phyloP scores from a whole-genome alignment of 225 moss, liverwort and hornwort genomes.

The Marchantia paleacea region DNA sequence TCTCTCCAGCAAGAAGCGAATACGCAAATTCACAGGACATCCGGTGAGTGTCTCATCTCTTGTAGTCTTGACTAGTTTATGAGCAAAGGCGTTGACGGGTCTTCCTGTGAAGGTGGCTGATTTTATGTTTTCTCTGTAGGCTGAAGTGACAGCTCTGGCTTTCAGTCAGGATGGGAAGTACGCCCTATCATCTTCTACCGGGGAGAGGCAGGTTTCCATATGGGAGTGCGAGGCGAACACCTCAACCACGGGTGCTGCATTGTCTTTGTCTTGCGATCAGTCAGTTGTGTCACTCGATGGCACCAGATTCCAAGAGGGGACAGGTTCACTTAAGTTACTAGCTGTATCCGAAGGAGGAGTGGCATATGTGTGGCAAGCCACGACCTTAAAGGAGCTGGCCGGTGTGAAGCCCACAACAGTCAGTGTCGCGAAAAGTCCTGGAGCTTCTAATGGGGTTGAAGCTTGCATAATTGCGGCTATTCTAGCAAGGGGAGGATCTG shows the following conservation, averaged over 20 bases:
- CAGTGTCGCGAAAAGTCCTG: conserved; percentile 33
- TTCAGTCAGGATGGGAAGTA: conserved; percentile 81
- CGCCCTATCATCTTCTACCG: conserved; percentile 64
- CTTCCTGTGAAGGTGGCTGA: background rate
- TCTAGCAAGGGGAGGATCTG: conserved; percentile 17
- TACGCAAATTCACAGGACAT: conserved; percentile 86
- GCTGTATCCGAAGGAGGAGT: conserved; percentile 73
- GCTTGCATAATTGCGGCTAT: conserved; percentile 60
- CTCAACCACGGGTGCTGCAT: conserved; percentile 43
- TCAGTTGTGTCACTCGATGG: conserved; percentile 70
- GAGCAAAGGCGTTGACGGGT: background rate
- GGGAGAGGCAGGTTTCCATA: conserved; percentile 75
- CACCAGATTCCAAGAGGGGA: conserved; percentile 45
- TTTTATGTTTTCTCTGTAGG: conserved; percentile 31
- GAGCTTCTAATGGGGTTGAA: conserved; percentile 40
- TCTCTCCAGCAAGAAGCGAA: conserved; percentile 85
- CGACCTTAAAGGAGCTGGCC: conserved; percentile 56
- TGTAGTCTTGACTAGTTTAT: background rate
- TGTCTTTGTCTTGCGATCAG: conserved; percentile 71
- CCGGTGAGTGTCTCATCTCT: conserved; percentile 50
- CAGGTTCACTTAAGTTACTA: conserved; percentile 46
- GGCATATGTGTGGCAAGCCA: conserved; percentile 76
- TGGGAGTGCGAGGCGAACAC: conserved; percentile 66
- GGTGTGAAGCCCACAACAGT: conserved; percentile 54
- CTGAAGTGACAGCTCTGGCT: conserved; percentile 59